phyloP scores from a whole-genome alignment of 257 asterid genomes.

The Ophiorrhiza pumila region DNA sequence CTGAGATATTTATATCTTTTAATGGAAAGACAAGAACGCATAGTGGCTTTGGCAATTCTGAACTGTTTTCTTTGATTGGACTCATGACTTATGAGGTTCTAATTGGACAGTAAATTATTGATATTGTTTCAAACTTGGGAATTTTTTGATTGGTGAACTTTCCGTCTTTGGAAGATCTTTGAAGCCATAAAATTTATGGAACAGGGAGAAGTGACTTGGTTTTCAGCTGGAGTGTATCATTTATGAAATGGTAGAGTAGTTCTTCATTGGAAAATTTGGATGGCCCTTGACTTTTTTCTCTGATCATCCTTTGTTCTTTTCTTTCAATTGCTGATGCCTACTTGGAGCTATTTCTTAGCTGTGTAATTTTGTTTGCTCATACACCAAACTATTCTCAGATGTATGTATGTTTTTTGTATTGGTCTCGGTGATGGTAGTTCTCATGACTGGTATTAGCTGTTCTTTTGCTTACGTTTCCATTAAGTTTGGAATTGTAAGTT shows the following conservation, averaged over 20 bases:
- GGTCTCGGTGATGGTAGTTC: neutral
- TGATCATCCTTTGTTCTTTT: neutral
- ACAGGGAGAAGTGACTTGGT: neutral
- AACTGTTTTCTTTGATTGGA: conserved; percentile 12
- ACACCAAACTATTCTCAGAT: neutral
- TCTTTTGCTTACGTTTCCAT: neutral
- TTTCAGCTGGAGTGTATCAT: conserved; percentile 6
- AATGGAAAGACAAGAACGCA: neutral
- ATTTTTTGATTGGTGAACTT: neutral
- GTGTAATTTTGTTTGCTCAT: neutral
- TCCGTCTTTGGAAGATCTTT: neutral
- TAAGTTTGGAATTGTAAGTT: neutral
- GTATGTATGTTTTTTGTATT: neutral
- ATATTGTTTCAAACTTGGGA: neutral
- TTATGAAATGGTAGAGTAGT: conserved; percentile 1
- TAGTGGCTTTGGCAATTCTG: neutral
- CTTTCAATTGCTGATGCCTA: neutral
- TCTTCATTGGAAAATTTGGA: neutral
- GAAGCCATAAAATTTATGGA: neutral
- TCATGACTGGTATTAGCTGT: neutral
- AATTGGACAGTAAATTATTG: neutral
- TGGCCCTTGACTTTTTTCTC: neutral
- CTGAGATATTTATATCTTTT: neutral
- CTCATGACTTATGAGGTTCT: neutral
- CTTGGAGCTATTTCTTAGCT: neutral